Base-by-base conservation (phyloP, 305 asterid species). In the Solanum hybrid region DNA sequence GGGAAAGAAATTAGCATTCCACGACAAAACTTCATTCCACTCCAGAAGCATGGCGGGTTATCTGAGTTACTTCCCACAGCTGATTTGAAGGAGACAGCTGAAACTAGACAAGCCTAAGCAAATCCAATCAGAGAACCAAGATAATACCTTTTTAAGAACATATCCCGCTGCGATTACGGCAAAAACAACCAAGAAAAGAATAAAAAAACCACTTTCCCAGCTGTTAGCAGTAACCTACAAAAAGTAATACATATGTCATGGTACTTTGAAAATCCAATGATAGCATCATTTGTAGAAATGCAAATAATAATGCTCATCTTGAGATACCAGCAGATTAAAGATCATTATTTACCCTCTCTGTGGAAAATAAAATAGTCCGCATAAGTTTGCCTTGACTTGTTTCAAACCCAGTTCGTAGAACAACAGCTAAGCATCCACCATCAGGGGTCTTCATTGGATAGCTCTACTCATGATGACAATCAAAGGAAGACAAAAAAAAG, bases 321-420 rank as follows among this genome's bases (percentile, higher is more conserved):
- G 22, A 61, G 45, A 85, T 38, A 39, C 24, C 68, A 85, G 31
- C 76, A 85, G 88, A 57, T 3, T 85, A 79, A 22, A 61, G 26
- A 89, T 3, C 90, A 78, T 33, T 61, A 68, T 24, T 79, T 95
- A 96, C 99, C 98, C 99, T 95, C 94, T 97, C 99, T 11, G 99
- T 96, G 88, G 99, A 96, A 95, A 97, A 97, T 90, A 97, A 94
- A 92, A 97, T 97, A 26, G 99, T 97, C 79, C 99, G 96, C 99
- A 97, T 97, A 88, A 97, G 94, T 95, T 97, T 97, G 89, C 99
- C 99, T 94, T 97, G 99, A 91, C 99, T 96, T 37, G 99, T 97
- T 89, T 97, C 99, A 92, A 97, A 97, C 90, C 99, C 99, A 94
- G 98, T 97, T 92, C 99, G 95, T 89, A 97, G 92, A 92, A 97